A percentile compares a stretch with the other conserved stretches of the same genome.
phyloP scores from a whole-genome alignment of 179 eudicot species.

The Nepenthes alata region DNA sequence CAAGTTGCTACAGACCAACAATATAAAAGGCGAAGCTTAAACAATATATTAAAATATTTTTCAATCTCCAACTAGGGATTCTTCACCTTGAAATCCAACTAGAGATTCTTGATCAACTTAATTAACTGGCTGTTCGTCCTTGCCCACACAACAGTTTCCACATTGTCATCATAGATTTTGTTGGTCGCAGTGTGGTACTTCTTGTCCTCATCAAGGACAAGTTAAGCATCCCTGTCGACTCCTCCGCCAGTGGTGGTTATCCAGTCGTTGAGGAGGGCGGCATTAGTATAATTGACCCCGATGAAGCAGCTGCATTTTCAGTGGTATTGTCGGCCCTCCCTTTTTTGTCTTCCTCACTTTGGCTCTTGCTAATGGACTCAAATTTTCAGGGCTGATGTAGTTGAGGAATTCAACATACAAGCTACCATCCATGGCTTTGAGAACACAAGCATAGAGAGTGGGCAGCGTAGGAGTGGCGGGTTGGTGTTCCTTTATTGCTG shows the following conservation, averaged over 20 bases:
- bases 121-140: conserved; percentile 83
- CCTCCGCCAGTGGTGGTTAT: conserved; percentile 40
- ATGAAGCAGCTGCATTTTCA: conserved; percentile 22
- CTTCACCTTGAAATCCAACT: conserved; percentile 80
- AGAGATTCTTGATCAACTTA: conserved; percentile 62
- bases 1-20: no score
- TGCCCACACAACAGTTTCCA: conserved; percentile 96
- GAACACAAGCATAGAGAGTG: not conserved
- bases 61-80: conserved; percentile 12
- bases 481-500: no score
- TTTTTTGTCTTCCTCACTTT: conserved; percentile 42
- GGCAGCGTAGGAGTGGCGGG: no score
- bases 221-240: conserved; percentile 68
- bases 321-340: conserved; percentile 31
- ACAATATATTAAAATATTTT: no score
- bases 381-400: conserved; percentile 90
- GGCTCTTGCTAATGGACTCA: conserved; percentile 61
- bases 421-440: conserved; percentile 64
- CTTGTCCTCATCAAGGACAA: conserved; percentile 89
- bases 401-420: conserved; percentile 92
- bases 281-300: conserved; percentile 35
- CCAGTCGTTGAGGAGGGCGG: conserved; percentile 48
- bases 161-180: conserved; percentile 93
- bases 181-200: conserved; percentile 94
- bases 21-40: no score